Base-by-base conservation (phyloP, 1,284 basidiomycete genomes). In the Xanthoconium separans region DNA sequence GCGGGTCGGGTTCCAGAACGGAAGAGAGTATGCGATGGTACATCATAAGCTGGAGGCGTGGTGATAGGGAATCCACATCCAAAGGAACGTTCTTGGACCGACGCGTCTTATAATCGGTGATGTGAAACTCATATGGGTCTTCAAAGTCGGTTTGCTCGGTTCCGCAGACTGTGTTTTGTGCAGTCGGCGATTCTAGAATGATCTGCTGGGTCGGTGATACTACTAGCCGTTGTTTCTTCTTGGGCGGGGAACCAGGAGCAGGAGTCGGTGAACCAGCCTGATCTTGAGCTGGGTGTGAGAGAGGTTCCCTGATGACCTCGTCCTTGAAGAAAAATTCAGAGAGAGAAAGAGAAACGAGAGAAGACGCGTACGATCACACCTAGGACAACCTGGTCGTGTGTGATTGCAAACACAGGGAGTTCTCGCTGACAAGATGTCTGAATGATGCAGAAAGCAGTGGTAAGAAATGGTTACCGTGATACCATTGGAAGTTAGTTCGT, bases 41-140 rank as follows among this genome's bases (percentile, higher is more conserved):
- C 30, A 93, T 69, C 90, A 93, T 93, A 6, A 94, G 78, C 67
- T 95, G 92, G 18, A 92, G 72, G n/a, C 81, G 81, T 0, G 91
- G 82, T 1, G 83, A 72, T 15, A 82, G 64, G 0, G 84, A 78
- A 63, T 93, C 89, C 42, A 79, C 78, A 16, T 84, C 75, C 10
- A 73, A 67, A 0, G 92, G 92, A 2, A 93, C 57, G 8, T 70
- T 76, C 0, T 74, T 64, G 0, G 66, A 68, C 7, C 73, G 75
- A 18, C 92, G 80, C 8, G 91, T 92, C 69, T 95, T 95, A 48
- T 85, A 89, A 64, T 95, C 92, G 16, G 83, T 73, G 7, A 95
- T 66, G 54, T 73, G 76, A 0, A 94, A 71, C 30, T 65, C 30
- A 59, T 70, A 65, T 70, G 46, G 16, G 56, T 46, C 12, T 16